Conservation (phyloP, 768 basidiomycete genomes). For the Suillus luteus region DNA sequence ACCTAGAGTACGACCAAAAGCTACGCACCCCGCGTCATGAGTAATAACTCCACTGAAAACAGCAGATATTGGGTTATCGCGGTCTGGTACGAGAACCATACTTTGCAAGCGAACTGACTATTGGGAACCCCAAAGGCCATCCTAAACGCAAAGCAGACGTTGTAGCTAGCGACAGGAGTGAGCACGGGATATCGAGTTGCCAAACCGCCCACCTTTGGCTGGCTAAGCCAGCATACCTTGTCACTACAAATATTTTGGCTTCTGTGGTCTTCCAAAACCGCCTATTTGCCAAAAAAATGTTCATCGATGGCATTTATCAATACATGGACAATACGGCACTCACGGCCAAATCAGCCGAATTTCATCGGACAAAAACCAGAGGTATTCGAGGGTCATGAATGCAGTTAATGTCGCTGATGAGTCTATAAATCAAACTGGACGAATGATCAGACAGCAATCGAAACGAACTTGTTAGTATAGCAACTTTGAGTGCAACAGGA, state of each 20-base stretch:
- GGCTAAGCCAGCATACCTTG: slow-evolving; percentile 20
- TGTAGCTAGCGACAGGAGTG: slow-evolving; percentile 19
- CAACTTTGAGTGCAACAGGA: not conserved
- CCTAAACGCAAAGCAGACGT: slow-evolving; percentile 23
- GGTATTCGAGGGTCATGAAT: slow-evolving; percentile 22
- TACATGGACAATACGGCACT: slow-evolving; percentile 2
- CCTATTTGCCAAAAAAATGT: not conserved
- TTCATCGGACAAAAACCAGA: slow-evolving; percentile 20
- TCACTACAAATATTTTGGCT: slow-evolving; percentile 15
- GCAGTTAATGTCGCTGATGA: slow-evolving; percentile 15
- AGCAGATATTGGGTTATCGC: slow-evolving; percentile 19
- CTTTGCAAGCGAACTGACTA: slow-evolving; percentile 13
- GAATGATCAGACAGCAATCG: not conserved
- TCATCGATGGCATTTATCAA: not conserved
- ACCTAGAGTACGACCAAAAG: not conserved
- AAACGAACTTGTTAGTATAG: not conserved
- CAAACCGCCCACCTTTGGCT: slow-evolving; percentile 22
- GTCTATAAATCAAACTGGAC: not conserved
- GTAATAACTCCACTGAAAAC: slow-evolving; percentile 12
- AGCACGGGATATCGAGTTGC: not conserved
- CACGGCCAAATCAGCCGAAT: slow-evolving; percentile 24
- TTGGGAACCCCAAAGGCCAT: slow-evolving; percentile 19
- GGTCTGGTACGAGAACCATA: slow-evolving; percentile 25
- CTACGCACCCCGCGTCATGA: slow-evolving; percentile 25
- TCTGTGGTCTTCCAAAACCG: not conserved